phyloP scores from a whole-genome alignment of 192 early-diverging fungal genomes.

The Paraglomus occultum region DNA sequence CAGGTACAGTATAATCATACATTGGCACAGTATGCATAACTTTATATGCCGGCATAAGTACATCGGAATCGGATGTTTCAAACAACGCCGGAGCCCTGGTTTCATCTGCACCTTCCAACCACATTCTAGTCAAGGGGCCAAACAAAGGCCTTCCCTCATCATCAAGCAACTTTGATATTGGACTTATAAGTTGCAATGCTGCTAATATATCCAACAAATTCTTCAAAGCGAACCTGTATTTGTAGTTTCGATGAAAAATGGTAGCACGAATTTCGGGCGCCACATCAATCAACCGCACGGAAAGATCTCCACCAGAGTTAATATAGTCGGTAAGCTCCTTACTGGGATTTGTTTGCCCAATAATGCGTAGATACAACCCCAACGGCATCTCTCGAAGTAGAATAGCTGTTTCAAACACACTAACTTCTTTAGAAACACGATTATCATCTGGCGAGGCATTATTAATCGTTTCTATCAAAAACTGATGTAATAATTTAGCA shows the following conservation, averaged over 20 bases:
- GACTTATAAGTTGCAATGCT: slow-evolving; percentile 24
- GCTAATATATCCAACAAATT: slow-evolving; percentile 31
- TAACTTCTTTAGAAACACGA: slow-evolving; percentile 1
- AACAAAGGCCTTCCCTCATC: slow-evolving; percentile 15
- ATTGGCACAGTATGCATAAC: slow-evolving; percentile 23
- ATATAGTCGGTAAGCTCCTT: slow-evolving; percentile 28
- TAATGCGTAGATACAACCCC: slow-evolving; percentile 37
- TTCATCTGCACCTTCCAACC: neutral
- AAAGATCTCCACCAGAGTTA: slow-evolving; percentile 21
- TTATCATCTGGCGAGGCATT: neutral
- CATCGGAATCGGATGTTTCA: neutral
- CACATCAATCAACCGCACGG: slow-evolving; percentile 7
- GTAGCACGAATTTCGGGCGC: slow-evolving; percentile 4
- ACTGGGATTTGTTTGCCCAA: slow-evolving; percentile 32
- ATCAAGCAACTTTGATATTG: slow-evolving; percentile 14
- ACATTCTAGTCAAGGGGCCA: neutral
- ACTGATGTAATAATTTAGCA: slow-evolving; percentile 42
- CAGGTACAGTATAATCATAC: slow-evolving; percentile 29
- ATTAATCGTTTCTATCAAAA: slow-evolving; percentile 34
- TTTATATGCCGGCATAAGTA: slow-evolving; percentile 28
- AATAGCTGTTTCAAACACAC: slow-evolving; percentile 31
- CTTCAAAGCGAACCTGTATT: slow-evolving; percentile 25
- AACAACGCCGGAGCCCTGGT: neutral
- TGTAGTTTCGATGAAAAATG: slow-evolving; percentile 30
- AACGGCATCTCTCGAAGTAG: slow-evolving; percentile 35